Evolutionary conservation across 1,284 basidiomycete species (phyloP).

Genomic region (Phenoliferia sp.): DNA sequence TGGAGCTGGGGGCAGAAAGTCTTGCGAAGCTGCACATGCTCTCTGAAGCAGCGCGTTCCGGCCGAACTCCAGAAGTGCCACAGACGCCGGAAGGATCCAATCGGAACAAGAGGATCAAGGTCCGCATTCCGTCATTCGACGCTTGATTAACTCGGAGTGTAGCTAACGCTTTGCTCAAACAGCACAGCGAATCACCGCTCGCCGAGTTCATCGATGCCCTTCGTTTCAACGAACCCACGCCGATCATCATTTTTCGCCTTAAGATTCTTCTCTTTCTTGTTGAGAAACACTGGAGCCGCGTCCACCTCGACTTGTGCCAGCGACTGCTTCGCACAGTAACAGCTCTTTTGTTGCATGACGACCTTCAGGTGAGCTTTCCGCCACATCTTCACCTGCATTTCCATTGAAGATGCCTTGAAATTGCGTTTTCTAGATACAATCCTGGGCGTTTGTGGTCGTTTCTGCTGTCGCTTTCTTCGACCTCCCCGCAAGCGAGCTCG

Average conservation of each 20-base stretch:
- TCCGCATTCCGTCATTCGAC: conserved; percentile 2
- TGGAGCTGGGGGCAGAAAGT: conserved; percentile 80
- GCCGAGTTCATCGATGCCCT: conserved; percentile 55
- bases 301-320: conserved; percentile 56
- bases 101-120: conserved; percentile 24
- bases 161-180: background rate
- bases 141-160: background rate
- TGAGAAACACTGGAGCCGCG: conserved; percentile 62
- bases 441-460: conserved; percentile 72
- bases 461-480: conserved; percentile 49
- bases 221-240: conserved; percentile 30
- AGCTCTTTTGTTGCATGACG: conserved; percentile 60
- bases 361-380: conserved; percentile 42
- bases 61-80: background rate
- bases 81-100: conserved; percentile 2
- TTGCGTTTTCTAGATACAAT: conserved; percentile 50
- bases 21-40: conserved; percentile 43
- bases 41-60: background rate
- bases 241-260: conserved; percentile 51
- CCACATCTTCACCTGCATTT: background rate
- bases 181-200: conserved; percentile 49
- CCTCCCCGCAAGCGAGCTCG: background rate
- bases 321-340: conserved; percentile 56
- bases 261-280: conserved; percentile 81
- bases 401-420: background rate